Evolutionary conservation across 2,329 filamentous ascomycete species (phyloP).

Genomic region (Clonostachys chloroleuca): DNA sequence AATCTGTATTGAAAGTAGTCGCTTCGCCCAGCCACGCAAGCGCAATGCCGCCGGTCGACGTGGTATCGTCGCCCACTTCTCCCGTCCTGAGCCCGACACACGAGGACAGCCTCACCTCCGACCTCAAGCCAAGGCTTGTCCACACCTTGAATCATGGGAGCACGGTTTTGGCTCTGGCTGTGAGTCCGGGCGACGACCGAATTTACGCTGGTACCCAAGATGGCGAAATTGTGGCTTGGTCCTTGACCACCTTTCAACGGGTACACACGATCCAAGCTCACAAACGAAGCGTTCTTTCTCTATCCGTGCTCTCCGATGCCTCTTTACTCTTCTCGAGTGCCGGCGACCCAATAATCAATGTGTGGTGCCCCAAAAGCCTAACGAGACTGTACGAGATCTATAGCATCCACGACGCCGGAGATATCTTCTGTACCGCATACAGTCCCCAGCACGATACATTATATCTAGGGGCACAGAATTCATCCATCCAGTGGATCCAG

Average conservation of each 20-base stretch:
- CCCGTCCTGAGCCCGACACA: background rate
- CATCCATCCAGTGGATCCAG: conserved; percentile 89
- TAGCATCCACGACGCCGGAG: conserved; percentile 89
- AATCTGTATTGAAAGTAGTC: too few relatives aligned
- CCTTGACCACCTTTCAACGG: conserved; percentile 80
- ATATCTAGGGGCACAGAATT: conserved; percentile 92
- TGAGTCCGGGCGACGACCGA: conserved; percentile 71
- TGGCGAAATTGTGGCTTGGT: conserved; percentile 91
- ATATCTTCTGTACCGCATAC: conserved; percentile 93
- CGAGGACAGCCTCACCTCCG: conserved; percentile 1
- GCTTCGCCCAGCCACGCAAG: background rate
- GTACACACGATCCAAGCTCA: conserved; percentile 80
- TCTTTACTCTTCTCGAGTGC: conserved; percentile 85
- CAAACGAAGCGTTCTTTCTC: conserved; percentile 82
- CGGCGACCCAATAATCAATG: conserved; percentile 89
- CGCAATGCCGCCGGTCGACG: background rate
- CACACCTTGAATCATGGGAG: conserved; percentile 74
- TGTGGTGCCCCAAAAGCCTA: conserved; percentile 80
- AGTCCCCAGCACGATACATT: conserved; percentile 74
- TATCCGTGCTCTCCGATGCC: conserved; percentile 73
- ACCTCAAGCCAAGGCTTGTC: conserved; percentile 52
- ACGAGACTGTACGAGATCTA: conserved; percentile 83
- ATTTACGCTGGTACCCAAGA: conserved; percentile 92
- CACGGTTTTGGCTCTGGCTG: conserved; percentile 77
- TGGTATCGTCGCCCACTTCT: background rate